Evolutionary conservation across 1,139 yeast species (phyloP).

Genomic region (Groenewaldozyma auringiensis): DNA sequence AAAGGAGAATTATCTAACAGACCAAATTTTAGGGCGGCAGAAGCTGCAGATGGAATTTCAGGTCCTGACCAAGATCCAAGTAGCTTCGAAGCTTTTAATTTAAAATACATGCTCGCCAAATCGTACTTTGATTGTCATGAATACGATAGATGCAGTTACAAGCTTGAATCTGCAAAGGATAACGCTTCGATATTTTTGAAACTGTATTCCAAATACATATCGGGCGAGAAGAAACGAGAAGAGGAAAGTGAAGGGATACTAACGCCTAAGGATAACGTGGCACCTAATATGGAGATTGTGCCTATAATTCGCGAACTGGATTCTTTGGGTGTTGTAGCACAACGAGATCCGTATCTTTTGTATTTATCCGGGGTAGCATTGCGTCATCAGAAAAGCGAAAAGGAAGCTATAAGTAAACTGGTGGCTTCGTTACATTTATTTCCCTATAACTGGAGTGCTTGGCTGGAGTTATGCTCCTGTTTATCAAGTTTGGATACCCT

Average conservation of each 20-base stretch:
- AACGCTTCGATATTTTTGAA: slow-evolving; percentile 53
- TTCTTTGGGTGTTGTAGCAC: slow-evolving; percentile 9
- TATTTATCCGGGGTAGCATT: slow-evolving; percentile 58
- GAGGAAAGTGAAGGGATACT: slow-evolving; percentile 67
- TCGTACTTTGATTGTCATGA: slow-evolving; percentile 78
- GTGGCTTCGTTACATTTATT: slow-evolving; percentile 52
- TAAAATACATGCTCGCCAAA: slow-evolving; percentile 47
- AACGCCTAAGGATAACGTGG: slow-evolving; percentile 36
- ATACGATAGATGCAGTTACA: slow-evolving; percentile 67
- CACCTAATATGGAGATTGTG: slow-evolving; percentile 31
- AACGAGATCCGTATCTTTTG: slow-evolving; percentile 51
- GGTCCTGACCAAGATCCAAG: slow-evolving; percentile 14
- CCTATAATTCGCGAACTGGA: slow-evolving; percentile 28
- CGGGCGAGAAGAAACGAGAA: slow-evolving; percentile 66
- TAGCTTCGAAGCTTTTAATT: not conserved
- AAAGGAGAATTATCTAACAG: not conserved
- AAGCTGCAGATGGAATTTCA: slow-evolving; percentile 54
- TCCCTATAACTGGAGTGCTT: slow-evolving; percentile 91
- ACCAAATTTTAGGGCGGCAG: slow-evolving; percentile 41
- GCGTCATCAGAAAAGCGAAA: slow-evolving; percentile 51
- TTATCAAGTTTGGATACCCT: slow-evolving; percentile 53
- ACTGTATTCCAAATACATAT: slow-evolving; percentile 59
- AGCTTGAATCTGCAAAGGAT: slow-evolving; percentile 44
- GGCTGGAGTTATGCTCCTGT: slow-evolving; percentile 74
- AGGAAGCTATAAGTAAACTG: slow-evolving; percentile 53